Base-by-base conservation (phyloP, 2,329 filamentous ascomycete species). In the Trichoderma cornu-damae region DNA sequence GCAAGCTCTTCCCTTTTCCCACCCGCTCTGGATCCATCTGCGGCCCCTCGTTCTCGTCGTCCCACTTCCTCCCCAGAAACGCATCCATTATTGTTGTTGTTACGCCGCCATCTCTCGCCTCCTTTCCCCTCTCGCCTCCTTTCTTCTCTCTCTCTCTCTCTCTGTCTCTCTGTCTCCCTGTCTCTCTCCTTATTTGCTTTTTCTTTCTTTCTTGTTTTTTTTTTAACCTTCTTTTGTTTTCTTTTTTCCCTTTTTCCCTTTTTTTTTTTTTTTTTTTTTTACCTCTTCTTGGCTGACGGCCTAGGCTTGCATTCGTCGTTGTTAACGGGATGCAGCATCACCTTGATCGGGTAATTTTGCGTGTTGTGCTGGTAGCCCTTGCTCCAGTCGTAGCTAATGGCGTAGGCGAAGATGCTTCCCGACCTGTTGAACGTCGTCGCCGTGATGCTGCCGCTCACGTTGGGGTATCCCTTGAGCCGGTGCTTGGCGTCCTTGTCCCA, bases 311-410 rank as follows among this genome's bases (percentile, higher is more conserved):
- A 84, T 69, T 85, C 82, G 55, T 85, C 82, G 37, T 73, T 72
- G 61, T 77, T 77, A 11, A 95, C 83, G 1, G 89, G 86, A 69
- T 95, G 89, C 70, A 96, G 79, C 86, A 91, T 91, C 53, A 94
- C 86, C 76, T 94, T 94, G 72, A 84, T 88, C 7, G 88, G 84
- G 60, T 84, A 85, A 63, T 80, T 81, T 58, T 85, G 84, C 24
- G 79, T 94, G 74, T 97, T 97, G 63, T 79, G 83, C 62, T 88
- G 84, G 75, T 93, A 96, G 14, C 94, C 94, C 78, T 99, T 97
- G 76, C 88, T 91, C 94, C 94, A 99, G 76, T 99, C 94, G 72
- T 99, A 99, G 70, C 90, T 91, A 47, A 96, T 84, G 24, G 92
- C 90, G 66, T 94, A 94, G 14, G 89, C 89, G 69, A 94, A 94